These are phyloP conservation scores for Plasmodium vinckei DNA, from an alignment of 169 alveolate genomes.

Conservation along the genomic window DNA sequence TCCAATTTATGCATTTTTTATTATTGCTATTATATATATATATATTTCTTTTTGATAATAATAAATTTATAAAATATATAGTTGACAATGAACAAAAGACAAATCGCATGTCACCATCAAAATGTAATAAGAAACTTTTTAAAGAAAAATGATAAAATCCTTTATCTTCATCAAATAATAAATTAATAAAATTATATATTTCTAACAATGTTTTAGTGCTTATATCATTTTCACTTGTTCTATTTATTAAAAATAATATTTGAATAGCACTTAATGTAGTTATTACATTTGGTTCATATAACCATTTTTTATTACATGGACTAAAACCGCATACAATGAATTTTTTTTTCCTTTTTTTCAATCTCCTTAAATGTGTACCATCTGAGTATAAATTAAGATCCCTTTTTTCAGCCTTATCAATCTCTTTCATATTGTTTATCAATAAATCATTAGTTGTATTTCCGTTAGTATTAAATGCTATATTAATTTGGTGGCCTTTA, in stretches of 20 bases:
- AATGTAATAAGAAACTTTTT: conserved; percentile 19
- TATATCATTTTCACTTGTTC: conserved; percentile 57
- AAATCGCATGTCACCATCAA: conserved; percentile 73
- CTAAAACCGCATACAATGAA: conserved; percentile 57
- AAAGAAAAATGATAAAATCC: conserved; percentile 51
- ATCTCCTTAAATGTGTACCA: background rate
- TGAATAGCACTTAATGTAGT: conserved; percentile 79
- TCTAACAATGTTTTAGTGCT: conserved; percentile 48
- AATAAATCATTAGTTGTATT: background rate
- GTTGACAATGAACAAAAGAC: conserved; percentile 38
- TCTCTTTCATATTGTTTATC: background rate
- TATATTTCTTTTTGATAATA: conserved; percentile 40
- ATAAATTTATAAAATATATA: conserved; percentile 30
- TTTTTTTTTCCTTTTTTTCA: conserved; percentile 16
- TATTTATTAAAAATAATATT: conserved; percentile 57
- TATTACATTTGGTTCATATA: conserved; percentile 66
- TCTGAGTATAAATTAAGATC: background rate
- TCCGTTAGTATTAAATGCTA: background rate
- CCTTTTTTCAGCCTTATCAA: background rate
- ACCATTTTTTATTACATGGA: conserved; percentile 43
- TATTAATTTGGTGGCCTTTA: background rate
- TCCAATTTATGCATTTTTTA: conserved; percentile 38
- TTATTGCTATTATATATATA: conserved; percentile 10
- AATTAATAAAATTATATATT: conserved; percentile 37
- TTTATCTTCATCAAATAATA: conserved; percentile 45